Evolutionary conservation across 1,284 basidiomycete genomes (phyloP).

Genomic region (Garcileccinum viscosum): DNA sequence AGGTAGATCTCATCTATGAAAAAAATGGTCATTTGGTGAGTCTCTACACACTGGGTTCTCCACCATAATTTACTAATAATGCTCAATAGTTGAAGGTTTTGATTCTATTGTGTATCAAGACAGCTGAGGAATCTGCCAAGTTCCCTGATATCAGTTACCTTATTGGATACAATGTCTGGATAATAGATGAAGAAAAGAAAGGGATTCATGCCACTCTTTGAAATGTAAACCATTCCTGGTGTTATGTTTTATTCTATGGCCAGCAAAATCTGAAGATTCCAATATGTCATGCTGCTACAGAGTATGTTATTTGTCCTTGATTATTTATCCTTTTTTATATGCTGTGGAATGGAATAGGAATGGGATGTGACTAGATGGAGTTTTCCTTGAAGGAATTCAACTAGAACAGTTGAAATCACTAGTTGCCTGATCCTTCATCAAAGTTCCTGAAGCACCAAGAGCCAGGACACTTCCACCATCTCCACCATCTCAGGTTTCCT

Average conservation of each 20-base stretch:
- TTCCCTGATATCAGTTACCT: background rate
- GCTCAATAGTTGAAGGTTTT: background rate
- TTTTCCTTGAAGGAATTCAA: background rate
- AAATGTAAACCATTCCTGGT: background rate
- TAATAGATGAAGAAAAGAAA: constrained; percentile 8
- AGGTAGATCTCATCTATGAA: background rate
- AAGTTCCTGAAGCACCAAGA: background rate
- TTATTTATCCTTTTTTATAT: background rate
- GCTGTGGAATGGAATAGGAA: background rate
- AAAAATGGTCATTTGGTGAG: background rate
- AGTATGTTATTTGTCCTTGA: background rate
- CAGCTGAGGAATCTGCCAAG: background rate
- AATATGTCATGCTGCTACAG: background rate
- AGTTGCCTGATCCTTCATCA: background rate
- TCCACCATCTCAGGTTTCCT: background rate
- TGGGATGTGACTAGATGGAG: background rate
- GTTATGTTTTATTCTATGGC: background rate
- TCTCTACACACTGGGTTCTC: background rate
- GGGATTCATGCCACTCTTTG: background rate
- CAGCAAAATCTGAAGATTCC: background rate
- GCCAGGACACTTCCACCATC: background rate
- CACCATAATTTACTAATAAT: background rate
- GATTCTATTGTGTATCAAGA: background rate
- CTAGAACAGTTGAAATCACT: background rate
- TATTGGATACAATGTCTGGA: constrained; percentile 3